Conservation (phyloP, 176 grass and related monocot genomes). For the Rhynchospora pubera region DNA sequence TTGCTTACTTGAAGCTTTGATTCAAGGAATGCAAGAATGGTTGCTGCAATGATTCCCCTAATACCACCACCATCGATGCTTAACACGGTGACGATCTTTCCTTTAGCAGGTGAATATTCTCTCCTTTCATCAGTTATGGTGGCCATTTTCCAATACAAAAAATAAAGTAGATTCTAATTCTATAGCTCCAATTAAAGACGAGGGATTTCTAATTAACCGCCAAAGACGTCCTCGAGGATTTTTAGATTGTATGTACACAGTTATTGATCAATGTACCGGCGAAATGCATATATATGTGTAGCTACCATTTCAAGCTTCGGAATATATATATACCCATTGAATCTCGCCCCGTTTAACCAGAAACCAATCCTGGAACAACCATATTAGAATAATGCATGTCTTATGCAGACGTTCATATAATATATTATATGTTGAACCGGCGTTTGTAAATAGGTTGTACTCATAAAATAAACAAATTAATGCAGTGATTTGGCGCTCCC, state of each 20-base stretch:
- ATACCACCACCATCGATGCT: constrained; percentile 72
- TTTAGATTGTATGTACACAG: neutral
- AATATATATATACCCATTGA: neutral
- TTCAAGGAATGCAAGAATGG: constrained; percentile 49
- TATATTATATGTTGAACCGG: neutral
- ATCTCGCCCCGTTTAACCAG: neutral
- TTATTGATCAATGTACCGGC: neutral
- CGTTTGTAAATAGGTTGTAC: neutral
- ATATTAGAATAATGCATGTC: neutral
- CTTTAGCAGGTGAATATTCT: constrained; percentile 24
- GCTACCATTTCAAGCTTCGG: neutral
- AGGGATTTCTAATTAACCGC: too few species aligned
- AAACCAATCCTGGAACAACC: constrained; percentile 11
- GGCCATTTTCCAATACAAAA: constrained; percentile 6
- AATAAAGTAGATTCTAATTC: too few species aligned
- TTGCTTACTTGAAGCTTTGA: constrained; percentile 48
- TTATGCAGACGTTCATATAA: neutral
- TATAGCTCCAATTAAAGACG: too few species aligned
- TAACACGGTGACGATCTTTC: constrained; percentile 43
- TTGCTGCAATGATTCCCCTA: constrained; percentile 65
- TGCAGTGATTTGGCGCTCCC: too few species aligned
- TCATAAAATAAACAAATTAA: neutral
- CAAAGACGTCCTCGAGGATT: too few species aligned
- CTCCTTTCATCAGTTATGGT: neutral
- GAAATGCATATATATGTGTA: neutral